Evolutionary conservation across 2,329 filamentous ascomycete species (phyloP), one percentile per base, ranked within the genome.

Genomic region (Mollisia scopiformis): DNA sequence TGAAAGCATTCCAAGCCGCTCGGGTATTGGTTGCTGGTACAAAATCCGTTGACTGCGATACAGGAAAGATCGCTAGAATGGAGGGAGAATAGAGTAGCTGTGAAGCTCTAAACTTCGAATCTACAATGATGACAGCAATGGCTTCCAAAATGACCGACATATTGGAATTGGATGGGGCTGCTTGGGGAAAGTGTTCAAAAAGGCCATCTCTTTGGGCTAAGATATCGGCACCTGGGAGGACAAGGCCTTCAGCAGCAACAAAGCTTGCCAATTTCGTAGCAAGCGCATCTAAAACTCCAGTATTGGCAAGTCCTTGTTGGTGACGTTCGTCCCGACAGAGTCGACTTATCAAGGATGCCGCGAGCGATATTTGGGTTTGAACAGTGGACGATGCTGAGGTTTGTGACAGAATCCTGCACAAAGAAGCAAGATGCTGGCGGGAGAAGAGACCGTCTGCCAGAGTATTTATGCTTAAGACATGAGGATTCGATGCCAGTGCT

Each of bases 101-200:
- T 65, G 88, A 88, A 10, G 91, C 88, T 57, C 92, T 86, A 74
- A 89, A 91, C 67, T 88, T 89, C 0, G 94, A 97, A 69, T 91
- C 86, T 62, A 88, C 84, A 53, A 97, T 84, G 51, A 97, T 89
- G 49, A 88, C 84, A 21, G 88, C 84, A 54, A 96, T 85, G 0
- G 93, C 91, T 63, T 92, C 88, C 6, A 98, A 77, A 19, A 97
- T 84, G 10, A 87, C 86, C 1, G 87, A 82, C 39, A 96, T 76
- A 62, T 84, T 85, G 27, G 85, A 80, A 16, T 78, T 79, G 14
- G 80, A 77, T 2, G 84, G 82, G 7, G 90, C 85, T 25, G 89
- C 80, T 3, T 81, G 76, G 2, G 89, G 90, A 50, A 92, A 82
- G 21, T 80, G 78, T 7, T 84, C 81, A 55, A 80, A 74, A 33